Evolutionary conservation across 805 yeast species (phyloP).

Genomic region (Yamadazyma takamatsuzukensis): DNA sequence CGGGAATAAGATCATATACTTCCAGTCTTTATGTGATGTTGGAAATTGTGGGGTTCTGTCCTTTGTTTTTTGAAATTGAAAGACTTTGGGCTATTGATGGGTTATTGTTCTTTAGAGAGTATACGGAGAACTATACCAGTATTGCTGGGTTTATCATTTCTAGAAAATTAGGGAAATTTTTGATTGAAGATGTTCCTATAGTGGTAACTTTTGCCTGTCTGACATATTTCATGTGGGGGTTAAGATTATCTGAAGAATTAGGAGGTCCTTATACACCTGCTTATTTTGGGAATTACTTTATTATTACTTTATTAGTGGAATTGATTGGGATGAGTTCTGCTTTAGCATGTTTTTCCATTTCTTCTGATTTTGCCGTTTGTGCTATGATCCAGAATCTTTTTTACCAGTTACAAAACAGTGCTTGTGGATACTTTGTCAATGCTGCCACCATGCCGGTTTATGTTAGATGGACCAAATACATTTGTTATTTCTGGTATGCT

Average conservation of each 20-base stretch:
- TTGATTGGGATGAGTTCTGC: constrained; percentile 56
- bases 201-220: constrained; percentile 56
- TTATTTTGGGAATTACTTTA: constrained; percentile 61
- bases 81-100: constrained; percentile 40
- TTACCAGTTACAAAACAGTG: constrained; percentile 70
- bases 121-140: constrained; percentile 65
- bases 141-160: constrained; percentile 64
- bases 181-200: constrained; percentile 67
- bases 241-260: constrained; percentile 31
- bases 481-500: constrained; percentile 74
- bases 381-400: constrained; percentile 58
- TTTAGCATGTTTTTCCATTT: constrained; percentile 48
- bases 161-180: constrained; percentile 60
- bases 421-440: constrained; percentile 78
- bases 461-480: constrained; percentile 79
- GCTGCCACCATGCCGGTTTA: constrained; percentile 75
- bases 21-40: constrained; percentile 34
- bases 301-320: constrained; percentile 53
- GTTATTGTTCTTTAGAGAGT: constrained; percentile 48
- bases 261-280: constrained; percentile 21
- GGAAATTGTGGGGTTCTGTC: constrained; percentile 39
- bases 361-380: constrained; percentile 60
- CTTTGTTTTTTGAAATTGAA: constrained; percentile 37
- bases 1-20: constrained; percentile 61
- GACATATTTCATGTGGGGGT: constrained; percentile 76